Evolutionary conservation across 2,329 filamentous ascomycete species (phyloP).

Genomic region (Didymella sp.): DNA sequence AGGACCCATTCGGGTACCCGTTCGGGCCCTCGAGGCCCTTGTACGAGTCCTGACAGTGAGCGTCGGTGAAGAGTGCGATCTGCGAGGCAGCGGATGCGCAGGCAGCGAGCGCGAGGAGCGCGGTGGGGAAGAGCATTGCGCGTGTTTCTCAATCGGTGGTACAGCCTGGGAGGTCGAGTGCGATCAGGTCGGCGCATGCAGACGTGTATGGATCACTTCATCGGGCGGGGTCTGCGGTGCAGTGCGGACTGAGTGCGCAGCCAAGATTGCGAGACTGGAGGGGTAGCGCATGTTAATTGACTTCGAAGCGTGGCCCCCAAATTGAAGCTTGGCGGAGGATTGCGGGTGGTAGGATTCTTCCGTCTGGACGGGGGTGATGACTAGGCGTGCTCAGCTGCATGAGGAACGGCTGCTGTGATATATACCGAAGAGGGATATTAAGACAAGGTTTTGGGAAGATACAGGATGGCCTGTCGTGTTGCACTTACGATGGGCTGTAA

Average conservation of each 20-base stretch:
- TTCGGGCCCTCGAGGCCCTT: conserved; percentile 12
- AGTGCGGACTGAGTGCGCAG: not conserved
- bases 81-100: not conserved
- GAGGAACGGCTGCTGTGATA: not conserved
- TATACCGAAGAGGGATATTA: not conserved
- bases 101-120: not conserved
- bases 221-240: not conserved
- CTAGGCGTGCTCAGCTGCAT: not conserved
- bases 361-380: not conserved
- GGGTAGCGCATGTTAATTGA: not conserved
- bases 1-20: conserved; percentile 11
- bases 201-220: not conserved
- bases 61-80: conserved; percentile 12
- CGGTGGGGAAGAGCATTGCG: not conserved
- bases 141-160: too few relatives aligned
- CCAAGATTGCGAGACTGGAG: not conserved
- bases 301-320: not conserved
- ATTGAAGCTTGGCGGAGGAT: not conserved
- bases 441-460: not conserved
- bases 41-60: conserved; percentile 3
- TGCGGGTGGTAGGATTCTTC: not conserved
- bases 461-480: too few relatives aligned
- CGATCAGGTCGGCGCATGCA: too few relatives aligned
- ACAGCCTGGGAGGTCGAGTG: too few relatives aligned
- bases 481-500: too few relatives aligned